phyloP scores from a whole-genome alignment of 169 alveolate genomes.

The Plasmodium ovale region DNA sequence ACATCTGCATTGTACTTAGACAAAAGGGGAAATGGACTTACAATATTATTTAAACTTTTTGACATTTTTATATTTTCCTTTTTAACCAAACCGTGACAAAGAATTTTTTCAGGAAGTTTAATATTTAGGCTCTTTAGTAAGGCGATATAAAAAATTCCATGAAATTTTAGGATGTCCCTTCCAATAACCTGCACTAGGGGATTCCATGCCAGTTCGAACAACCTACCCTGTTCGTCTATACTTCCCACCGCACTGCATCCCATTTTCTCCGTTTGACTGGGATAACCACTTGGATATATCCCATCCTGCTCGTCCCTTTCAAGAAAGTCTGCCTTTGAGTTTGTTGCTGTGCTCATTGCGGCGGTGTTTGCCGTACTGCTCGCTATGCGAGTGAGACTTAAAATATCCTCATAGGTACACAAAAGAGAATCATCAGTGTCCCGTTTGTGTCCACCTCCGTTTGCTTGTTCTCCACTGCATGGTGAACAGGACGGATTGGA shows the following conservation, averaged over 20 bases:
- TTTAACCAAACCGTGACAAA: slow-evolving; percentile 92
- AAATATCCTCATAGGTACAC: slow-evolving; percentile 41
- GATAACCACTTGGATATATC: background rate
- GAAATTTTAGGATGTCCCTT: slow-evolving; percentile 92
- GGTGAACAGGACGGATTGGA: background rate
- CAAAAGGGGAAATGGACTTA: slow-evolving; percentile 44
- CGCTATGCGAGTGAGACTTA: background rate
- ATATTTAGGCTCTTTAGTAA: slow-evolving; percentile 83
- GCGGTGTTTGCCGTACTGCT: background rate
- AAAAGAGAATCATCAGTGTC: background rate
- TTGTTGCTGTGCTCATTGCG: background rate
- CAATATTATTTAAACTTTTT: slow-evolving; percentile 89
- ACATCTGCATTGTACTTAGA: slow-evolving; percentile 38
- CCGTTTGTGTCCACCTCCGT: background rate
- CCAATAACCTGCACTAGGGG: slow-evolving; percentile 89
- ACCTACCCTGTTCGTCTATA: background rate
- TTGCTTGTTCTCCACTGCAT: background rate
- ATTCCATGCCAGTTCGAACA: slow-evolving; percentile 22
- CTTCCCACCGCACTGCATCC: background rate
- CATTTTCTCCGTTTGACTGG: background rate
- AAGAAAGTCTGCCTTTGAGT: background rate
- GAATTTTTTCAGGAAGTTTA: slow-evolving; percentile 82
- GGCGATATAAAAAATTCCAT: slow-evolving; percentile 91
- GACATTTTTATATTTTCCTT: slow-evolving; percentile 91
- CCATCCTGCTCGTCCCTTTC: background rate